Evolutionary conservation across 495 filamentous ascomycete genomes (phyloP).

Genomic region (Polyplosphaeria fusca): DNA sequence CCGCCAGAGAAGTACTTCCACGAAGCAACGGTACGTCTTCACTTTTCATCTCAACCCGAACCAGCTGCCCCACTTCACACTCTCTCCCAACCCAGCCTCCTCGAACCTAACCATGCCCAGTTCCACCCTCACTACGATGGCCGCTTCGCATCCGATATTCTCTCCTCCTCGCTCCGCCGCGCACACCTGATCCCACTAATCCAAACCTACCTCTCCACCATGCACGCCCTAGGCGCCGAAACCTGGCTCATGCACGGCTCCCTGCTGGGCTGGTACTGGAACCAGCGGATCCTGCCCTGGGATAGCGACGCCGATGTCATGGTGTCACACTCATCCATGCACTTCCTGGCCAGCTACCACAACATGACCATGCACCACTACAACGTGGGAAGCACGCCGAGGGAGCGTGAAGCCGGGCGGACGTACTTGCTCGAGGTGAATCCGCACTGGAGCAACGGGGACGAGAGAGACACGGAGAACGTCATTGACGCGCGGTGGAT

Average conservation of each 20-base stretch:
- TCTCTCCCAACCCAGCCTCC: neutral
- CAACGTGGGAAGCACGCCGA: constrained; percentile 34
- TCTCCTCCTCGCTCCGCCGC: constrained; percentile 27
- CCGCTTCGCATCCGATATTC: constrained; percentile 35
- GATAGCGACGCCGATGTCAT: constrained; percentile 62
- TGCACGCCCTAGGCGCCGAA: constrained; percentile 55
- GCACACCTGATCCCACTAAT: constrained; percentile 51
- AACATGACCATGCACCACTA: constrained; percentile 62
- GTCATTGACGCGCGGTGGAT: constrained; percentile 63
- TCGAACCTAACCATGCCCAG: constrained; percentile 1
- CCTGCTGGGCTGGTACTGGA: constrained; percentile 64
- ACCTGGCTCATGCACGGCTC: constrained; percentile 66
- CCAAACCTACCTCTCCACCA: constrained; percentile 55
- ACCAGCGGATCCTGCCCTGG: constrained; percentile 62
- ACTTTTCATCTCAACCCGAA: neutral
- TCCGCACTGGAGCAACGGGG: constrained; percentile 53
- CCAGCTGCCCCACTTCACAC: neutral
- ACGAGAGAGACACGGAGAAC: constrained; percentile 49
- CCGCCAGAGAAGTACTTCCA: constrained; percentile 36
- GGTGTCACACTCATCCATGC: constrained; percentile 54
- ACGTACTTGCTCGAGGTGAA: constrained; percentile 60
- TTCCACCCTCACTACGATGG: constrained; percentile 43
- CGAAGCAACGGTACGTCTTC: constrained; percentile 31
- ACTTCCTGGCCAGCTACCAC: constrained; percentile 56
- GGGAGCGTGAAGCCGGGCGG: constrained; percentile 35